Conservation (phyloP, 495 filamentous ascomycete species). For the Aspergillus bertholletiae region DNA sequence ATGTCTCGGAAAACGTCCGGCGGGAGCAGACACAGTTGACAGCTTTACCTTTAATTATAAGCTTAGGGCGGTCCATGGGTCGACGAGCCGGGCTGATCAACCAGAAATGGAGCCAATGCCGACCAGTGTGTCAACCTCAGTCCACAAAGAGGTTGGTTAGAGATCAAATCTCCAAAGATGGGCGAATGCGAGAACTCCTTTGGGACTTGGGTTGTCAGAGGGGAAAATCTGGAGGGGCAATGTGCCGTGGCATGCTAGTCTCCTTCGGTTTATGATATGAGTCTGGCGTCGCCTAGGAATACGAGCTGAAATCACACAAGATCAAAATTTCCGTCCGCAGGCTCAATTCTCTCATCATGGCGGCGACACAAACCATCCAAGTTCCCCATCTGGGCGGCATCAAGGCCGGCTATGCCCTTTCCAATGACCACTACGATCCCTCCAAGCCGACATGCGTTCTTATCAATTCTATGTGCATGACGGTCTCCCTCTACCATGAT, state of each 20-base stretch:
- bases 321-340: not conserved
- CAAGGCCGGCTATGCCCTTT: slow-evolving; percentile 49
- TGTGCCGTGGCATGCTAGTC: not conserved
- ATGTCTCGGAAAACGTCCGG: not conserved
- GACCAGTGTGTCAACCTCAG: not conserved
- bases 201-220: not conserved
- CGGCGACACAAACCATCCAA: slow-evolving; percentile 31
- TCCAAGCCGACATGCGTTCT: slow-evolving; percentile 56
- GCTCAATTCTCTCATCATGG: too few species aligned
- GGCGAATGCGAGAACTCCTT: not conserved
- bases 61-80: not conserved
- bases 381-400: slow-evolving; percentile 56
- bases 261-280: not conserved
- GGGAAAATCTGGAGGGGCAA: not conserved
- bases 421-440: slow-evolving; percentile 37
- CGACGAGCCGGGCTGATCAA: not conserved
- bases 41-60: not conserved
- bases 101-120: not conserved
- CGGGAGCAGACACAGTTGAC: not conserved
- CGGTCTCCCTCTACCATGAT: slow-evolving; percentile 45
- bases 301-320: not conserved
- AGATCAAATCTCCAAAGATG: not conserved
- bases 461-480: slow-evolving; percentile 58
- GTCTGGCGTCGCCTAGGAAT: not conserved
- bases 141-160: not conserved